Base-by-base conservation (phyloP, 2,329 filamentous ascomycete species). In the Aspergillus candidus region DNA sequence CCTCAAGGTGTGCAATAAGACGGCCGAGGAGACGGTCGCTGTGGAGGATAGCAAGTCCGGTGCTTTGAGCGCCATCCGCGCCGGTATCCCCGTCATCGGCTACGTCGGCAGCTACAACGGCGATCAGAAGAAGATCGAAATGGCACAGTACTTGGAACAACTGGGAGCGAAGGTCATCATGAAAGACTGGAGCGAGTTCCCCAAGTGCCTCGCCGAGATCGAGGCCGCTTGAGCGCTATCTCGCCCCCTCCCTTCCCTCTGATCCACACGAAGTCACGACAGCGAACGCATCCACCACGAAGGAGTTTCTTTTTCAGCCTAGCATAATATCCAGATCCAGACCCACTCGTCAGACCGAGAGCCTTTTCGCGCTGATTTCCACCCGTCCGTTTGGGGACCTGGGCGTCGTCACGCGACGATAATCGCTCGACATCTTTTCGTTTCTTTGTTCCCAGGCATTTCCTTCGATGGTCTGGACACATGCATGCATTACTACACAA, bases 1-100 rank as follows among this genome's bases (percentile, higher is more conserved):
- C 15, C 79, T 89, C 62, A 71, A 88, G 69, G 72, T 79, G 62
- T 76, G 94, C 40, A 84, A 83, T 49, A 84, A 84, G 69, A 79
- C 77, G 58, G 73, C 87, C 2, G 72, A 73, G 37, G 83, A 94
- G 74, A 82, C 79, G 53, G 76, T 95, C 29, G 86, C 89, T 17
- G 79, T 95, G 47, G 89, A 95, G 75, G 89, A 95, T 73, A 88
- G 83, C 75, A 88, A 86, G 77, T 88, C 83, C 56, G 89, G 89
- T 49, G 86, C 86, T 35, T 78, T 85, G 46, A 88, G 86, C 53
- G 84, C 82, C 46, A 81, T 83, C 59, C 78, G 86, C 48, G 89
- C 89, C 13, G 80, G 81, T 39, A 93, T 95, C 61, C 84, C 80
- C 50, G 82, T 85, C 51, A 82, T 95, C 57, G 89, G 83, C 43